phyloP scores from a whole-genome alignment of 2,329 filamentous ascomycete genomes.

The Clarireedia homoeocarpa region DNA sequence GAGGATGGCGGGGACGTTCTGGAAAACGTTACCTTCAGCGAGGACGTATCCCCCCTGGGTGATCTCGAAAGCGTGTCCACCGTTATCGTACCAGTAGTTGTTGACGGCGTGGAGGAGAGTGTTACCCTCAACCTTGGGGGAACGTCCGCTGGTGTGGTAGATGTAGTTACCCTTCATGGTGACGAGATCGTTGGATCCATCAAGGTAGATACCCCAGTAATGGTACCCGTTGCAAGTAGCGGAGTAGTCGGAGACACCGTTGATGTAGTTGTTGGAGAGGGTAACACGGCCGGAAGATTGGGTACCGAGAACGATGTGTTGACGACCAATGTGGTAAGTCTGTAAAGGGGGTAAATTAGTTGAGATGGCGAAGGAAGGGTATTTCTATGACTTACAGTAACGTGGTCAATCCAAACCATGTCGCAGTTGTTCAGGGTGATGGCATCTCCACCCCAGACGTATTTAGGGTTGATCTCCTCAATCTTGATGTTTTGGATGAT shows the following conservation, averaged over 20 bases:
- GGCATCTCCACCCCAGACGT: constrained; percentile 34
- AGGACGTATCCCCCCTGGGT: constrained; percentile 28
- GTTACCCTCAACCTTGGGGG: constrained; percentile 35
- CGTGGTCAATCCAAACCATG: constrained; percentile 32
- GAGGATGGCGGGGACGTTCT: constrained; percentile 25
- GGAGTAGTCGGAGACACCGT: constrained; percentile 36
- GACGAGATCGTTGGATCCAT: constrained; percentile 33
- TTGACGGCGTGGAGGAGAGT: constrained; percentile 35
- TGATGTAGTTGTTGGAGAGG: constrained; percentile 39
- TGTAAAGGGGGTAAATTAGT: too few relatives aligned
- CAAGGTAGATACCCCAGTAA: constrained; percentile 39
- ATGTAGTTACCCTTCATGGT: constrained; percentile 39
- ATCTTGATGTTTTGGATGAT: constrained; percentile 26
- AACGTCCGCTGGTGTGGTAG: constrained; percentile 37
- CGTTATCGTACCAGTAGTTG: constrained; percentile 36
- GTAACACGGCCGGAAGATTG: constrained; percentile 33
- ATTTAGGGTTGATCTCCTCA: constrained; percentile 30
- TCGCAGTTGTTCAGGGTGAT: constrained; percentile 30
- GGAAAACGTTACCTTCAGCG: constrained; percentile 40
- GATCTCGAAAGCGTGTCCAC: constrained; percentile 39
- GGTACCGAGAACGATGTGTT: constrained; percentile 35
- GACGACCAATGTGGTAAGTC: constrained; percentile 32
- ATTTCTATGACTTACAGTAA: constrained; percentile 17
- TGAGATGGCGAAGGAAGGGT: too few relatives aligned
- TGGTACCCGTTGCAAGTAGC: constrained; percentile 38